phyloP scores from a whole-genome alignment of 768 basidiomycete species.

The Chlorophyllum brunneum region DNA sequence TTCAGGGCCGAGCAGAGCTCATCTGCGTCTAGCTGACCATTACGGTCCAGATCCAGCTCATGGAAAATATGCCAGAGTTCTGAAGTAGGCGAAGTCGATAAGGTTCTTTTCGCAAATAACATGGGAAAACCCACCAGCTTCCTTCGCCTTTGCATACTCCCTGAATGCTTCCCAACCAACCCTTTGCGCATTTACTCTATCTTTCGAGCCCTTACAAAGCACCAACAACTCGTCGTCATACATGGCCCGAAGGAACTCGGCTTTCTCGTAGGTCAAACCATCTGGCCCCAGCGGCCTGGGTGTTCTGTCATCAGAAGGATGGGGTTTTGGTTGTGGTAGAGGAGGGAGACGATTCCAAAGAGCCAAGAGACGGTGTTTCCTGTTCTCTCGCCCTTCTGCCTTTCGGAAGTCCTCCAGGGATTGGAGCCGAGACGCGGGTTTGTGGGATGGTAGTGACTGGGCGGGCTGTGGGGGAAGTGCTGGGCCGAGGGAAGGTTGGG shows the following conservation, averaged over 20 bases:
- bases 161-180: constrained; percentile 73
- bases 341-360: constrained; percentile 60
- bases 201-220: constrained; percentile 43
- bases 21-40: constrained; percentile 70
- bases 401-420: constrained; percentile 61
- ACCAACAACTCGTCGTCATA: constrained; percentile 77
- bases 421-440: constrained; percentile 41
- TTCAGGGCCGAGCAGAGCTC: constrained; percentile 43
- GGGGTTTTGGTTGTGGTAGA: constrained; percentile 17
- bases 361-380: constrained; percentile 56
- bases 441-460: constrained; percentile 29
- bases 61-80: constrained; percentile 93
- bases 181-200: constrained; percentile 35
- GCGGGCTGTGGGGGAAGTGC: not conserved
- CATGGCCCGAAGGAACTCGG: constrained; percentile 57
- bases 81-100: constrained; percentile 25
- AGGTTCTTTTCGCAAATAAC: constrained; percentile 7
- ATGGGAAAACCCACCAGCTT: constrained; percentile 56
- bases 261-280: constrained; percentile 55
- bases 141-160: constrained; percentile 75
- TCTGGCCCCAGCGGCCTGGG: constrained; percentile 6
- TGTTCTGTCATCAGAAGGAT: constrained; percentile 7
- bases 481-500: not conserved
- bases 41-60: constrained; percentile 85
- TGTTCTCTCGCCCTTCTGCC: constrained; percentile 57